Conservation (phyloP, 768 basidiomycete genomes). For the Amanita pseudoporphyria region DNA sequence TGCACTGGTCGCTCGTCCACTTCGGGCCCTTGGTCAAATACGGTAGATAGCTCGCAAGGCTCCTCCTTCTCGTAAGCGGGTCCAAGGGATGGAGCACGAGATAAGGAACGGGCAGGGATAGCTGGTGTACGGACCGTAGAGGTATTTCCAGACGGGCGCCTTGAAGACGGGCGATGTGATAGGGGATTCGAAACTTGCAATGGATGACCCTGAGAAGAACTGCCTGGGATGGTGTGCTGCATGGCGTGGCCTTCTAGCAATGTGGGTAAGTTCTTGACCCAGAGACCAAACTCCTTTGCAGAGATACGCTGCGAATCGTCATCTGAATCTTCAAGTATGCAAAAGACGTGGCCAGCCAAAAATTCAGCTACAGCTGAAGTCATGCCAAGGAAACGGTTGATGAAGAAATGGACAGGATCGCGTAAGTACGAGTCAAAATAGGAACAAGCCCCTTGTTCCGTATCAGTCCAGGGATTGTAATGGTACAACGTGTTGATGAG, state of each 20-base stretch:
- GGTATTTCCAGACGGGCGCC: slow-evolving; percentile 43
- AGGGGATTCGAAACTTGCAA: slow-evolving; percentile 53
- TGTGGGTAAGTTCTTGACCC: slow-evolving; percentile 76
- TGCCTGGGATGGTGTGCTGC: slow-evolving; percentile 53
- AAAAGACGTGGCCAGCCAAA: slow-evolving; percentile 79
- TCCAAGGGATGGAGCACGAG: slow-evolving; percentile 54
- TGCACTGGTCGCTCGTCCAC: slow-evolving; percentile 25
- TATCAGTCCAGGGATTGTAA: slow-evolving; percentile 97
- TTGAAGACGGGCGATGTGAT: slow-evolving; percentile 64
- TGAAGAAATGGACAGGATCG: slow-evolving; percentile 79
- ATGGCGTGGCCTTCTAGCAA: slow-evolving; percentile 47
- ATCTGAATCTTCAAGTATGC: slow-evolving; percentile 55
- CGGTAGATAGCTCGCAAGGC: slow-evolving; percentile 39
- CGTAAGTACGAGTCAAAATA: slow-evolving; percentile 77
- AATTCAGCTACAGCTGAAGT: slow-evolving; percentile 79
- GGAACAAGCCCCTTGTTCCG: slow-evolving; percentile 65
- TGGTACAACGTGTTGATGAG: slow-evolving; percentile 99
- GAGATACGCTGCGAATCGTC: slow-evolving; percentile 61
- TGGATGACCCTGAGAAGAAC: slow-evolving; percentile 56
- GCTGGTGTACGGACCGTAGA: slow-evolving; percentile 42
- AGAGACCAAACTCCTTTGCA: slow-evolving; percentile 78
- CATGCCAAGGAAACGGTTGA: slow-evolving; percentile 87
- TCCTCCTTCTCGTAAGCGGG: slow-evolving; percentile 38
- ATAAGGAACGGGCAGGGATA: slow-evolving; percentile 44
- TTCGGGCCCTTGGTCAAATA: slow-evolving; percentile 41